These are phyloP conservation scores for Xenosphaeropsis pyriputrescens DNA, from an alignment of 2,329 filamentous ascomycete species.

Conservation along the genomic window DNA sequence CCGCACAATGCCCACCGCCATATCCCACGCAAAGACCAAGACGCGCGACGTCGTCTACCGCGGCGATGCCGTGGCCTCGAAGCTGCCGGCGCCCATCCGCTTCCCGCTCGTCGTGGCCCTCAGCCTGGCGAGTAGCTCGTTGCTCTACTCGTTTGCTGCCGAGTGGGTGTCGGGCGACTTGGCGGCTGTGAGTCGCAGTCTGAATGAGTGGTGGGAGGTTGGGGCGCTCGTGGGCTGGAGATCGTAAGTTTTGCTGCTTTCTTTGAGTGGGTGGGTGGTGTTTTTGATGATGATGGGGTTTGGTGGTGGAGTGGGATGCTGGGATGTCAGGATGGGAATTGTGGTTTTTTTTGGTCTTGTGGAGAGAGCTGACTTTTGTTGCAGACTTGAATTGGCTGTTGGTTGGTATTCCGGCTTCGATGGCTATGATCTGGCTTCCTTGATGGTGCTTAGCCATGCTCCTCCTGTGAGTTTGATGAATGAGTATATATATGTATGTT, in stretches of 20 bases:
- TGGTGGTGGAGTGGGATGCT: not conserved
- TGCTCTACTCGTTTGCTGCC: conserved; percentile 48
- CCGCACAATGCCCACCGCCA: too few species aligned
- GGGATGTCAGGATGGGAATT: too few species aligned
- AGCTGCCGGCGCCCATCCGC: conserved; percentile 27
- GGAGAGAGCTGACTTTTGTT: conserved; percentile 9
- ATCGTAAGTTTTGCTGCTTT: conserved; percentile 27
- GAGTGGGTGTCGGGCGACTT: conserved; percentile 50
- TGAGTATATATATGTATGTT: not conserved
- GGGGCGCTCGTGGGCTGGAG: conserved; percentile 35
- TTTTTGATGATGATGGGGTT: conserved; percentile 21
- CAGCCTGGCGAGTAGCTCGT: conserved; percentile 45
- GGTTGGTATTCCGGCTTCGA: conserved; percentile 66
- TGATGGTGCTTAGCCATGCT: conserved; percentile 57
- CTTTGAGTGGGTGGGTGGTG: not conserved
- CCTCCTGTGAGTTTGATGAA: conserved; percentile 42
- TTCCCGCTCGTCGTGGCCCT: conserved; percentile 37
- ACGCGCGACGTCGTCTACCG: conserved; percentile 1
- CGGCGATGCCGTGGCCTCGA: conserved; percentile 13
- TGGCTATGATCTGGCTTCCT: conserved; percentile 50
- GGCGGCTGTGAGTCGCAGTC: conserved; percentile 46
- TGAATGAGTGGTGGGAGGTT: conserved; percentile 48
- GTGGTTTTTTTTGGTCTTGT: not conserved
- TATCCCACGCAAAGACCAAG: not conserved
- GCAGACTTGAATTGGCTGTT: conserved; percentile 53